Percentiles rank a stretch among this genome's conserved stretches.
phyloP scores from a whole-genome alignment of 352 stramenopile species.

The Phytophthora hibernalis region DNA sequence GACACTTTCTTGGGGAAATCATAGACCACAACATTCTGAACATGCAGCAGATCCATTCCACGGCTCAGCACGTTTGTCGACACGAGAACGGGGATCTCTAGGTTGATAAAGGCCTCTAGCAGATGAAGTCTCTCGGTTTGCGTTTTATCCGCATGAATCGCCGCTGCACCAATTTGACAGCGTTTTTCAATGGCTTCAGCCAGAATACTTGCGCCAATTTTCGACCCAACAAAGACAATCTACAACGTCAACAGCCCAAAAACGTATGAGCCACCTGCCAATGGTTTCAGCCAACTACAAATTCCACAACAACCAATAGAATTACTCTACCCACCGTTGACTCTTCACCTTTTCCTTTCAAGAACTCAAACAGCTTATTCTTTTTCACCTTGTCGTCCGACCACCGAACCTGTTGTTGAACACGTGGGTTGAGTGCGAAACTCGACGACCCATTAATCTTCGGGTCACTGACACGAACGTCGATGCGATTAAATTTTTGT shows the following conservation, averaged over 20 bases:
- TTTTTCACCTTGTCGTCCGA: constrained; percentile 71
- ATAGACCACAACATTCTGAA: constrained; percentile 79
- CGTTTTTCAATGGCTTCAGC: constrained; percentile 58
- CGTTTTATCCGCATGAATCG: constrained; percentile 73
- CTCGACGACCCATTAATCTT: background rate
- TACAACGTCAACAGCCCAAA: constrained; percentile 27
- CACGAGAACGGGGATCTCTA: constrained; percentile 57
- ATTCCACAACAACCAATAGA: background rate
- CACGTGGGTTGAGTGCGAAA: constrained; percentile 39
- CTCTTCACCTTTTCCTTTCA: constrained; percentile 42
- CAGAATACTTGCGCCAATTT: constrained; percentile 65
- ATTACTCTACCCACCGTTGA: constrained; percentile 44
- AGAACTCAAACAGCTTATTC: constrained; percentile 51
- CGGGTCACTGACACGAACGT: constrained; percentile 29
- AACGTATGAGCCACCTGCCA: background rate
- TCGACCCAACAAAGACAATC: constrained; percentile 82
- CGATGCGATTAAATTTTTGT: constrained; percentile 40
- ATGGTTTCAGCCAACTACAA: background rate
- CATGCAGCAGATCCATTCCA: constrained; percentile 70
- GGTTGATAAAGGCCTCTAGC: constrained; percentile 68
- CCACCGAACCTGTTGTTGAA: constrained; percentile 56
- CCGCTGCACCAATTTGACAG: constrained; percentile 39
- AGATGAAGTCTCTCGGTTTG: constrained; percentile 59
- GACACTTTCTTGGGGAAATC: constrained; percentile 64
- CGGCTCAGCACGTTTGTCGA: constrained; percentile 78